phyloP scores from a whole-genome alignment of 176 grass and related monocot species.

The Lolium multiflorum region DNA sequence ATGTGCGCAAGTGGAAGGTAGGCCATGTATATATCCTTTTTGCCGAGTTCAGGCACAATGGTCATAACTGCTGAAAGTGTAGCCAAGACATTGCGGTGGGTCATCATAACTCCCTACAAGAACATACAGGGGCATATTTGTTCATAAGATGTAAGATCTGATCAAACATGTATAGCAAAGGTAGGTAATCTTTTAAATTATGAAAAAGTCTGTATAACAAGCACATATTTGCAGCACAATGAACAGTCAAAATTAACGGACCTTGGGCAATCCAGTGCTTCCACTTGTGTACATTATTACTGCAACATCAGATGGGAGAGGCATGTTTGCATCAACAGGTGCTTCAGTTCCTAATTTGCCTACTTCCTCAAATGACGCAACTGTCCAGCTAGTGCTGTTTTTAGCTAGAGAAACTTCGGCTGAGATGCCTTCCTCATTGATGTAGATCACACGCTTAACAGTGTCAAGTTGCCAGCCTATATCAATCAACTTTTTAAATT shows the following conservation, averaged over 20 bases:
- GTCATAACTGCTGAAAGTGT: conserved; percentile 91
- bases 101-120: conserved; percentile 94
- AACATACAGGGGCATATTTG: conserved; percentile 44
- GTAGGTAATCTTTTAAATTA: neutral
- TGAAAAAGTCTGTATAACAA: neutral
- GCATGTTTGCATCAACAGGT: conserved; percentile 71
- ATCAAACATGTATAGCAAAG: conserved; percentile 3
- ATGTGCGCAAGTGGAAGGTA: conserved; percentile 96
- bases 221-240: conserved; percentile 17
- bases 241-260: conserved; percentile 36
- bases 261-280: conserved; percentile 96
- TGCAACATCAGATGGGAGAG: conserved; percentile 71
- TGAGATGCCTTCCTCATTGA: conserved; percentile 78
- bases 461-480: conserved; percentile 80
- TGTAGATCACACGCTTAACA: conserved; percentile 79
- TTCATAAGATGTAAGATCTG: conserved; percentile 27
- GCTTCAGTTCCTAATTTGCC: conserved; percentile 67
- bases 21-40: conserved; percentile 82
- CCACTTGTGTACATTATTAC: conserved; percentile 99
- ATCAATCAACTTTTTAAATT: conserved; percentile 92
- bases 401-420: conserved; percentile 68
- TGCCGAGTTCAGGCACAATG: conserved; percentile 75
- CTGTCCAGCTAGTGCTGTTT: conserved; percentile 67
- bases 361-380: conserved; percentile 74
- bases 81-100: conserved; percentile 85